Evolutionary conservation across 2,329 filamentous ascomycete species (phyloP).

Genomic region (Fusarium staphyleae): DNA sequence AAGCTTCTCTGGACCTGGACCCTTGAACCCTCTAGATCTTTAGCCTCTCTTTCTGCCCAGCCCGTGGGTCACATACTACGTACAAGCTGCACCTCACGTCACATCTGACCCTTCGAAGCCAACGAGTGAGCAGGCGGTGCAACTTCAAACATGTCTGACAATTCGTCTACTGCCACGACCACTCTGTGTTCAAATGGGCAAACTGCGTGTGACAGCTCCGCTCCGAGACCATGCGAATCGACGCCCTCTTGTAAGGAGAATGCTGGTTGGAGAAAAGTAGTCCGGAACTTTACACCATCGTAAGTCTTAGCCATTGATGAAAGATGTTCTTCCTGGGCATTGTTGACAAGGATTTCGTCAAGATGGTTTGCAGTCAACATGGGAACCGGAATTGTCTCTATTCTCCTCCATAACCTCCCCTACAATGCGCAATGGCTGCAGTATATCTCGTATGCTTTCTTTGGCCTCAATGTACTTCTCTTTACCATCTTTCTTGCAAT

Average conservation of each 20-base stretch:
- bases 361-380: conserved; percentile 68
- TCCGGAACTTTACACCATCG: conserved; percentile 63
- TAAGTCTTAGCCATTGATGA: conserved; percentile 44
- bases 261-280: conserved; percentile 53
- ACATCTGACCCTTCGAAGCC: conserved; percentile 1
- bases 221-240: conserved; percentile 19
- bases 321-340: neutral
- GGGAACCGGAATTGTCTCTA: conserved; percentile 72
- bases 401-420: conserved; percentile 67
- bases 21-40: conserved; percentile 4
- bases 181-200: conserved; percentile 16
- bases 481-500: conserved; percentile 63
- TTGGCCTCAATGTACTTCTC: conserved; percentile 64
- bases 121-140: conserved; percentile 6
- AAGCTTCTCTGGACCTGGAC: neutral
- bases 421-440: conserved; percentile 65
- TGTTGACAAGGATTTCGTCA: conserved; percentile 6
- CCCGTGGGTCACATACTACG: neutral
- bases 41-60: conserved; percentile 7
- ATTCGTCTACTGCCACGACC: conserved; percentile 10
- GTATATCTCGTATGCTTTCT: conserved; percentile 66
- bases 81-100: conserved; percentile 24
- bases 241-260: conserved; percentile 44
- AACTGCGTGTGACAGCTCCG: conserved; percentile 14
- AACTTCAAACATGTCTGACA: conserved; percentile 28